Base-by-base conservation (phyloP, 2,329 filamentous ascomycete species). In the Ophiosphaerella korrae region DNA sequence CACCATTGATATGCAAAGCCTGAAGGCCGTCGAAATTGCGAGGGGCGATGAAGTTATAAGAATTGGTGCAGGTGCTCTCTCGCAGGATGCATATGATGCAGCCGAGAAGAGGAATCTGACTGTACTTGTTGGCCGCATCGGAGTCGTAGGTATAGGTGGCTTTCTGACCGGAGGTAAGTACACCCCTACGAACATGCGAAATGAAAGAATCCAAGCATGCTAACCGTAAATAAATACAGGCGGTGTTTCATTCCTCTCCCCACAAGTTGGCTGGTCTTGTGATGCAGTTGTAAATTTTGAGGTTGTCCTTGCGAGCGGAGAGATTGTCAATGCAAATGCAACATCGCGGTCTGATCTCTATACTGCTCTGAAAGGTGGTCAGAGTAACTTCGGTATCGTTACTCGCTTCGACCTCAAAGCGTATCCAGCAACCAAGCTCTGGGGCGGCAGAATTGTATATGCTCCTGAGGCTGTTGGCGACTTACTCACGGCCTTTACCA, bases 321-420 rank as follows among this genome's bases (percentile, higher is more conserved):
- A 64, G 1, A 54, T 76, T 14, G 61, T 74, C 24, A 59, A 76
- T 21, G 39, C 69, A 12, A 78, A 74, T 33, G 57, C 64, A 0
- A 58, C 58, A 49, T 63, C 62, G 41, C 54, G 67, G 34, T 42
- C 62, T 4, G 74, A 78, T 42, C 68, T 78, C 2, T 77, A 65
- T 57, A 64, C 62, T 39, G 75, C 75, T 18, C 55, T 78, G 34
- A 77, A 77, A 53, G 75, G 75, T 3, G 76, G 76, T n/a, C 71
- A 68, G 48, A 73, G 64, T 48, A 77, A 77, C 57, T 77, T 78
- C 43, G 75, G 75, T 3, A 58, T 77, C 3, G 75, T 77, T 12
- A 77, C 75, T 1, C 63, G 72, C 3, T 77, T 77, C 42, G 73
- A 76, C 33, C 40, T 77, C 5, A 58, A 69, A 52, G 67, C 56